Evolutionary conservation across 1,139 yeast genomes (phyloP), one percentile per base, ranked within the genome.

Genomic region (Meyerozyma sp.): DNA sequence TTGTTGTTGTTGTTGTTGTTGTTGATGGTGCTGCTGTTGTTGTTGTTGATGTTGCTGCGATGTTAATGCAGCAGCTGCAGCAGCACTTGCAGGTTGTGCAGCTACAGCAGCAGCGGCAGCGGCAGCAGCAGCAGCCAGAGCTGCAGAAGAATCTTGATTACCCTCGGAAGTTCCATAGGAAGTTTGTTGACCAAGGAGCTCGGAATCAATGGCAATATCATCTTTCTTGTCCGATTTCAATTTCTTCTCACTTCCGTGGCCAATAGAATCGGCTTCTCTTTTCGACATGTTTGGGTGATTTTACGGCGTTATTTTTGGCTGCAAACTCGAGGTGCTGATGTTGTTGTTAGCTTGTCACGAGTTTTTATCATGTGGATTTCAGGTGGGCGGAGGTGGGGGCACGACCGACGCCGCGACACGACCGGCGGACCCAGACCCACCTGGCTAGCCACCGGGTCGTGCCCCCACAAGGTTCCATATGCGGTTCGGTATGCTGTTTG

Each of bases 121-220:
- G 11, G 18, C 18, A 16, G 63, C 69, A 25, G 66, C 68, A 16
- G 68, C 67, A 7, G 62, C 64, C 14, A 62, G 67, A 6, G 67
- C 66, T 1, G 57, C 51, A 45, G 54, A 42, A 44, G 49, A 45
- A 23, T 50, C 36, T 9, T 32, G 18, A 25, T 42, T 39, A 30
- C 40, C 44, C 23, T 32, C 39, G 14, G 40, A 46, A 11, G 3
- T 16, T 16, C 49, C 41, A 49, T 66, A 66, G 36, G 68, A 65
- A 13, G 71, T 58, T 44, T 73, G 77, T 47, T 74, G 77, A 30
- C 70, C 71, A 46, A 75, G 65, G 51, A 75, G 61, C 50, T 73
- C 78, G 40, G 78, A 69, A 55, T 75, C 80, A 46, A 75, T 73
- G 44, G 70, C 71, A 40, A 67, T 61, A 42, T 67, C 70, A 25